Evolutionary conservation across 1,139 yeast genomes (phyloP).

Genomic region (Zygosaccharomyces pseudobailii): DNA sequence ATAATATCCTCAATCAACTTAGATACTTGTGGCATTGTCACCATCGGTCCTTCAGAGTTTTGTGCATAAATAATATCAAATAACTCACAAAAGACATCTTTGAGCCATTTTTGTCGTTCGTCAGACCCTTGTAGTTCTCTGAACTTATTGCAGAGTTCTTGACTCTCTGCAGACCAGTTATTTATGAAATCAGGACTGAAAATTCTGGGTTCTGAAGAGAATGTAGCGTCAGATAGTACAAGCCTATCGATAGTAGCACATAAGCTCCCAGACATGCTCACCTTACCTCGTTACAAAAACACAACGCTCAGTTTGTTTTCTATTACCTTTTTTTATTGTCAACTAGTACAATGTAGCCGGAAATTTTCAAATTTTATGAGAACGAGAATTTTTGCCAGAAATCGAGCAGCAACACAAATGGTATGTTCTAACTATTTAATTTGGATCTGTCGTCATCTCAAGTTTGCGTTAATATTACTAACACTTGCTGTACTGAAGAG

Average conservation of each 20-base stretch:
- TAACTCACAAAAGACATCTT: slow-evolving; percentile 17
- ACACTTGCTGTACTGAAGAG: slow-evolving; percentile 20
- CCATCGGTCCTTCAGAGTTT: slow-evolving; percentile 1
- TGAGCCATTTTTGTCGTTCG: slow-evolving; percentile 21
- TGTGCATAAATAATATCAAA: slow-evolving; percentile 14
- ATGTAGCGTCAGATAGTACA: slow-evolving; percentile 7
- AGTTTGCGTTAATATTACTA: not conserved
- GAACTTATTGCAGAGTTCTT: slow-evolving; percentile 11
- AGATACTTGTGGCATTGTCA: slow-evolving; percentile 9
- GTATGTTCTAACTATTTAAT: slow-evolving; percentile 5
- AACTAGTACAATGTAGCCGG: not conserved
- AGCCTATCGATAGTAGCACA: slow-evolving; percentile 14
- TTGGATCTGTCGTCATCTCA: not conserved
- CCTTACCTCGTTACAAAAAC: not conserved
- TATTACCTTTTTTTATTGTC: not conserved
- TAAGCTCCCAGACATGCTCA: slow-evolving; percentile 4
- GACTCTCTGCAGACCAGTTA: slow-evolving; percentile 16
- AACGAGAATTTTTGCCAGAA: too few relatives aligned
- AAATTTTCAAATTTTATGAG: not conserved
- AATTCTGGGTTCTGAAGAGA: slow-evolving; percentile 3
- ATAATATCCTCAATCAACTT: slow-evolving; percentile 13
- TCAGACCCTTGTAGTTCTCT: slow-evolving; percentile 10
- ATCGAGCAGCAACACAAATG: not conserved
- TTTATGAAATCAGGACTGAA: slow-evolving; percentile 14
- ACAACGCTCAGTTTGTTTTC: not conserved